phyloP scores from a whole-genome alignment of 805 yeast species.

The Yarrowia deformans region DNA sequence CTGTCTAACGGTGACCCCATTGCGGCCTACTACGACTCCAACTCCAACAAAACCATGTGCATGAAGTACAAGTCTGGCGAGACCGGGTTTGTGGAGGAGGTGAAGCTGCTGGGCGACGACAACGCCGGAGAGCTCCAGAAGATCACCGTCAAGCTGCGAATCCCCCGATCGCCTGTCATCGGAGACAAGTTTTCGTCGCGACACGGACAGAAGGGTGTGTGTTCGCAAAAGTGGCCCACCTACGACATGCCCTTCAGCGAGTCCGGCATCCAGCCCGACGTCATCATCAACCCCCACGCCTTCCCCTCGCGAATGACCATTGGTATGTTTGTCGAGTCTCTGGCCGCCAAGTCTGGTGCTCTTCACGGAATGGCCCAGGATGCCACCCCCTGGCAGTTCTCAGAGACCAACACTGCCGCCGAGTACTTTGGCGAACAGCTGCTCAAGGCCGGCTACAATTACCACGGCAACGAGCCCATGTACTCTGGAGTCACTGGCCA shows the following conservation, averaged over 20 bases:
- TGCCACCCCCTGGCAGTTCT: conserved; percentile 94
- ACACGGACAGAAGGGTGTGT: conserved; percentile 98
- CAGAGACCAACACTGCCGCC: conserved; percentile 93
- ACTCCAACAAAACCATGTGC: conserved; percentile 85
- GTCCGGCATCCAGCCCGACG: conserved; percentile 95
- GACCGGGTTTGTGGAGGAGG: conserved; percentile 95
- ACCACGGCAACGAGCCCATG: conserved; percentile 98
- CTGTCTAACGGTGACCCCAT: conserved; percentile 97
- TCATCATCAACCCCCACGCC: conserved; percentile 97
- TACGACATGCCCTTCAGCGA: conserved; percentile 97
- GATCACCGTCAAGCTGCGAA: conserved; percentile 85
- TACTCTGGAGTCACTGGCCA: conserved; percentile 99
- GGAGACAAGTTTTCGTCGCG: conserved; percentile 98
- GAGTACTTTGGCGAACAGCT: conserved; percentile 97
- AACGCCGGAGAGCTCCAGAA: conserved; percentile 78
- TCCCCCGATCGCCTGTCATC: conserved; percentile 90
- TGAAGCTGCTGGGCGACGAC: conserved; percentile 89
- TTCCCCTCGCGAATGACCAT: conserved; percentile 99
- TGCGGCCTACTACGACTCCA: conserved; percentile 90
- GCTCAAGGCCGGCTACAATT: conserved; percentile 86
- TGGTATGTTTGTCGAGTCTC: conserved; percentile 98
- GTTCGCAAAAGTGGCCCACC: conserved; percentile 98
- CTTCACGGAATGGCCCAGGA: conserved; percentile 97
- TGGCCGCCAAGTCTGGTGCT: conserved; percentile 99
- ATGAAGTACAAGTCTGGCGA: conserved; percentile 94